Percentiles rank a stretch among this genome's conserved stretches.
phyloP scores from a whole-genome alignment of 2,329 filamentous ascomycete species.

The Aspergillus amoenus region DNA sequence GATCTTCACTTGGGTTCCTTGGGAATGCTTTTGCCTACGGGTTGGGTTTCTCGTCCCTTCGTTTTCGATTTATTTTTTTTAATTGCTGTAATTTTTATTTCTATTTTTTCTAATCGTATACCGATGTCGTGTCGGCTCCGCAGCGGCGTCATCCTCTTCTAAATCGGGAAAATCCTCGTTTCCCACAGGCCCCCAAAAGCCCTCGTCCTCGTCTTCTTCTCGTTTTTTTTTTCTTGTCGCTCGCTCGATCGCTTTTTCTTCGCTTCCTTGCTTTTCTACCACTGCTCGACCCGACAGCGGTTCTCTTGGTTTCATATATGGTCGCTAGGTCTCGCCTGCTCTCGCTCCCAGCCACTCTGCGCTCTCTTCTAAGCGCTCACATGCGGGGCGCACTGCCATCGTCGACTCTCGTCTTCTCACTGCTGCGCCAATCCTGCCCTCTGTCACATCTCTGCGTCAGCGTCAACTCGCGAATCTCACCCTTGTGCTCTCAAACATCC shows the following conservation, averaged over 20 bases:
- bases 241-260: not conserved
- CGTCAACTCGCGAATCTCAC: not conserved
- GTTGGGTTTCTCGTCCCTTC: not conserved
- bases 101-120: not conserved
- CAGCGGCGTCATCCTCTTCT: constrained; percentile 2
- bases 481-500: not conserved
- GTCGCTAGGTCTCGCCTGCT: not conserved
- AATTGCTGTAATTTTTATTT: not conserved
- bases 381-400: constrained; percentile 8
- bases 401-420: not conserved
- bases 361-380: constrained; percentile 4
- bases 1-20: not conserved
- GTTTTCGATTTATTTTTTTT: not conserved
- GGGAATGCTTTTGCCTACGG: constrained; percentile 1
- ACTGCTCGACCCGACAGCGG: not conserved
- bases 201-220: not conserved
- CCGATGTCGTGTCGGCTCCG: not conserved
- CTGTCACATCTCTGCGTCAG: constrained; percentile 1
- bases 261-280: not conserved
- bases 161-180: constrained; percentile 1
- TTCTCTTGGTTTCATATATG: not conserved
- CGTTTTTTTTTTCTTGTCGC: not conserved
- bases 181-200: not conserved
- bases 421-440: constrained; percentile 3
- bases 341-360: constrained; percentile 1